Percentiles rank a stretch among this genome's conserved stretches.
phyloP scores from a whole-genome alignment of 2,329 filamentous ascomycete genomes.

The Phoma sp. region DNA sequence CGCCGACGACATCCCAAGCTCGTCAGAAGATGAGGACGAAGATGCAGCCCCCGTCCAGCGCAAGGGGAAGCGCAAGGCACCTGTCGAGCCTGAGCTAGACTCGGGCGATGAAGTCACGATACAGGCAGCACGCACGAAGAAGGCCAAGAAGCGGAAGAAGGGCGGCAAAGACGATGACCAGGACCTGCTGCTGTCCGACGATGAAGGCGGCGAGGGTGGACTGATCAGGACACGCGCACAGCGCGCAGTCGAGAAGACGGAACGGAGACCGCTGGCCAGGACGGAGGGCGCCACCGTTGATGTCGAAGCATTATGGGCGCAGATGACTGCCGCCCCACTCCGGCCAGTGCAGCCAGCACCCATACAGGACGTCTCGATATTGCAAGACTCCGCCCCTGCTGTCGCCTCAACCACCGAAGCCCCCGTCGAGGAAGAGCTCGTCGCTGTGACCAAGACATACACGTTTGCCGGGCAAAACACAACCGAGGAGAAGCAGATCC shows the following conservation, averaged over 20 bases:
- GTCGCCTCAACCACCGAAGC: slow-evolving; percentile 18
- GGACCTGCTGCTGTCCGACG: slow-evolving; percentile 34
- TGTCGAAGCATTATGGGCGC: slow-evolving; percentile 73
- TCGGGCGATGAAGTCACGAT: slow-evolving; percentile 78
- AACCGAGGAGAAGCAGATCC: slow-evolving; percentile 73
- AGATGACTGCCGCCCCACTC: slow-evolving; percentile 63
- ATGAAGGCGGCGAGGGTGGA: slow-evolving; percentile 62
- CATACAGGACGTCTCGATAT: slow-evolving; percentile 9
- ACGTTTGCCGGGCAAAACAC: slow-evolving; percentile 77
- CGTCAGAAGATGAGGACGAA: slow-evolving; percentile 49
- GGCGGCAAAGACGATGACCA: slow-evolving; percentile 28
- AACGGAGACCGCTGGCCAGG: slow-evolving; percentile 60
- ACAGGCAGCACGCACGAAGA: slow-evolving; percentile 62
- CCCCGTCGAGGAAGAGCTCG: slow-evolving; percentile 44
- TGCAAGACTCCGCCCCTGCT: slow-evolving; percentile 17
- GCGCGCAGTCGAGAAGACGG: slow-evolving; percentile 68
- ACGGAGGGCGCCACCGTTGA: slow-evolving; percentile 71
- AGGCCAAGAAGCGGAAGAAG: slow-evolving; percentile 49
- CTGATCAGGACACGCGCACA: slow-evolving; percentile 76
- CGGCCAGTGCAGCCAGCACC: slow-evolving; percentile 27
- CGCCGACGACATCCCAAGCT: slow-evolving; percentile 59
- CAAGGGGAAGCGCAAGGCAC: slow-evolving; percentile 44
- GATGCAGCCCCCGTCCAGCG: slow-evolving; percentile 26
- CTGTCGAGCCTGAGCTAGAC: slow-evolving; percentile 42
- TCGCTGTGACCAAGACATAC: slow-evolving; percentile 74